These are phyloP conservation scores for Entonaema liquescens DNA, from an alignment of 495 filamentous ascomycete genomes.

Conservation along the genomic window DNA sequence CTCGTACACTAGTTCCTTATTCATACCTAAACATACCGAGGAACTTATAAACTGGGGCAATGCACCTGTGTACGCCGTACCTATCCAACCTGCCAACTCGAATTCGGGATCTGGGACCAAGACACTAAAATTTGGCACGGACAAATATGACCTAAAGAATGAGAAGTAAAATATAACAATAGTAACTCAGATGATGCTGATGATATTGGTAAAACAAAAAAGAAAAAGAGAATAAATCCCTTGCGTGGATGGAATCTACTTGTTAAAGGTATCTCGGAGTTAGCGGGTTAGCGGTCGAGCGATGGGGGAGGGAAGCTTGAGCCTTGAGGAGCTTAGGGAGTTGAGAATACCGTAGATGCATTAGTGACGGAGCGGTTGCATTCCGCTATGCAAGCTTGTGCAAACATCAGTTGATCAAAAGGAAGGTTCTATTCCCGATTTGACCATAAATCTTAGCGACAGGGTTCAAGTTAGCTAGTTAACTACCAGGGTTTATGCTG, in stretches of 20 bases:
- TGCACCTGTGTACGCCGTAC: background rate
- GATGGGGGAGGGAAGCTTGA: background rate
- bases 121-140: background rate
- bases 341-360: constrained; percentile 30
- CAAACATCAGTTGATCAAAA: constrained; percentile 16
- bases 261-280: constrained; percentile 28
- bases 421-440: constrained; percentile 24
- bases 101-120: constrained; percentile 23
- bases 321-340: background rate
- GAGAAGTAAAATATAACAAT: background rate
- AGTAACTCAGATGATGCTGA: background rate
- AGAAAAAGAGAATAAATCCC: background rate
- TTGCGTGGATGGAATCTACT: background rate
- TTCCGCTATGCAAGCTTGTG: constrained; percentile 41
- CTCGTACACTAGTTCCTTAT: background rate
- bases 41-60: constrained; percentile 8
- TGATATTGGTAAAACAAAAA: background rate
- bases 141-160: background rate
- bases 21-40: background rate
- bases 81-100: constrained; percentile 19
- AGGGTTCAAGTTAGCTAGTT: constrained; percentile 17
- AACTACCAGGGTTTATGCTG: constrained; percentile 28
- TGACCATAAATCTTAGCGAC: constrained; percentile 15
- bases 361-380: constrained; percentile 33
- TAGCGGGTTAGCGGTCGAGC: constrained; percentile 8